Percentiles rank a stretch among this genome's conserved stretches.
These are phyloP conservation scores for Saccharomycopsis sp. DNA, from an alignment of 805 yeast genomes.

Conservation along the genomic window DNA sequence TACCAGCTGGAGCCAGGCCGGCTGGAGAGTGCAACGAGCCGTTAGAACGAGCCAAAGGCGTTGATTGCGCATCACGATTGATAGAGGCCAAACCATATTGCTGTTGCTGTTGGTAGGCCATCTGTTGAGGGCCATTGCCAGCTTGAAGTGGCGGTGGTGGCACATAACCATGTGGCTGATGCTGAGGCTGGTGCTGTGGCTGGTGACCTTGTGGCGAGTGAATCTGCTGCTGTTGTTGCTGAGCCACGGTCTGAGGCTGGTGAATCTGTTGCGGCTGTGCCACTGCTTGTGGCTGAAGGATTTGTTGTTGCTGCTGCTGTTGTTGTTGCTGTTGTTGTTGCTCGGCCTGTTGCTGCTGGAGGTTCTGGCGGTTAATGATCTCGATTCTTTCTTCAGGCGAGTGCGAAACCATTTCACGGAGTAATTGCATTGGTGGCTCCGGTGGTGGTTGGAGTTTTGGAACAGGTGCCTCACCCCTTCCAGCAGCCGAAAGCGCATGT, in stretches of 20 bases:
- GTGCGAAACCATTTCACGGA: slow-evolving; percentile 31
- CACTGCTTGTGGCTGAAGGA: slow-evolving; percentile 23
- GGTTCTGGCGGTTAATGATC: slow-evolving; percentile 6
- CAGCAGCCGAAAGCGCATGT: slow-evolving; percentile 35
- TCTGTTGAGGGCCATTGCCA: too few species aligned
- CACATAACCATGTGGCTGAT: slow-evolving; percentile 3
- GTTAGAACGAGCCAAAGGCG: background rate
- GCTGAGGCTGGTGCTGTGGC: background rate
- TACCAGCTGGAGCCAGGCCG: background rate
- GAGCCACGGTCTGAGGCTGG: slow-evolving; percentile 23
- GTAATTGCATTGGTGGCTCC: slow-evolving; percentile 35
- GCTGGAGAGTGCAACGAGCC: background rate
- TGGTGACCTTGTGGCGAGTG: slow-evolving; percentile 3
- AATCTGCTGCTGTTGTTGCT: slow-evolving; percentile 21
- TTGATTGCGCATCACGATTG: background rate
- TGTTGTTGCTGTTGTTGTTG: slow-evolving; percentile 20
- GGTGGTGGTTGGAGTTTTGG: slow-evolving; percentile 42
- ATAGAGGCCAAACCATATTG: background rate
- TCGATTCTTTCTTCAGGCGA: slow-evolving; percentile 31
- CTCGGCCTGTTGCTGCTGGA: slow-evolving; percentile 21
- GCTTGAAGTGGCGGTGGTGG: too few species aligned
- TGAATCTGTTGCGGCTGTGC: slow-evolving; percentile 22
- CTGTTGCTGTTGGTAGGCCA: slow-evolving; percentile 4
- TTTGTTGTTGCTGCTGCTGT: slow-evolving; percentile 15
- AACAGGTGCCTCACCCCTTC: slow-evolving; percentile 38